Percentiles rank a stretch among this genome's conserved stretches.
Evolutionary conservation across 306 rosid genomes (phyloP).

Genomic region (Alnus rubra): DNA sequence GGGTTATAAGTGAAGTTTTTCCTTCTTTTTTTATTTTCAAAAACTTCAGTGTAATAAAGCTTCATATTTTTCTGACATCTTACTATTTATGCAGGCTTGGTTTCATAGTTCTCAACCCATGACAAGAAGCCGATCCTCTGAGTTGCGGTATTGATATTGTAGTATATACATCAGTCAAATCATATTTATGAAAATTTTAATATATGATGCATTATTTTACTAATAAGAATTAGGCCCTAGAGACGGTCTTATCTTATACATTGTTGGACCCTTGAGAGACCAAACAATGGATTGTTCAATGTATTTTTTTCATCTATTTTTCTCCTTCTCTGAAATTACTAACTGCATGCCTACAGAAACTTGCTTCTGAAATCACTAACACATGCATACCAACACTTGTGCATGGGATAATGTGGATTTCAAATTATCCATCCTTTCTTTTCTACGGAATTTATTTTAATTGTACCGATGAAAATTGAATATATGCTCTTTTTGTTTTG

Average conservation of each 20-base stretch:
- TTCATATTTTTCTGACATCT: slow-evolving; percentile 35
- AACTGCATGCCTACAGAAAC: no score
- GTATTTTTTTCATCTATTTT: not conserved
- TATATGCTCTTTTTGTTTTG: slow-evolving; percentile 10
- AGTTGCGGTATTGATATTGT: slow-evolving; percentile 59
- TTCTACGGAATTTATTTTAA: not conserved
- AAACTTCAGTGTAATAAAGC: slow-evolving; percentile 28
- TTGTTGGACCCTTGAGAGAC: not conserved
- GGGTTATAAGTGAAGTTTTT: not conserved
- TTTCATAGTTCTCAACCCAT: slow-evolving; percentile 82
- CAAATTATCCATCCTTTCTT: slow-evolving; percentile 9
- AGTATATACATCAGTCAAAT: slow-evolving; percentile 23
- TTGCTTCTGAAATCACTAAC: not conserved
- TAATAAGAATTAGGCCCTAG: not conserved
- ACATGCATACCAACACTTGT: slow-evolving; percentile 1
- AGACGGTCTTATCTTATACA: slow-evolving; percentile 13
- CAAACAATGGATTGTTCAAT: not conserved
- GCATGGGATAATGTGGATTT: slow-evolving; percentile 8
- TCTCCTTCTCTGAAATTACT: not conserved
- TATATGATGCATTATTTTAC: slow-evolving; percentile 11
- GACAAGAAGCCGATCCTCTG: slow-evolving; percentile 98
- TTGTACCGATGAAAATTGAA: not conserved
- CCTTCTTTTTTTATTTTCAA: no score
- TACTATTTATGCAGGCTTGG: slow-evolving; percentile 75
- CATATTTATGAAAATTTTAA: slow-evolving; percentile 23